Evolutionary conservation across 177 flowering plant genomes (phyloP), one percentile per base, ranked within the genome.

Genomic region (Telopea speciosissima): DNA sequence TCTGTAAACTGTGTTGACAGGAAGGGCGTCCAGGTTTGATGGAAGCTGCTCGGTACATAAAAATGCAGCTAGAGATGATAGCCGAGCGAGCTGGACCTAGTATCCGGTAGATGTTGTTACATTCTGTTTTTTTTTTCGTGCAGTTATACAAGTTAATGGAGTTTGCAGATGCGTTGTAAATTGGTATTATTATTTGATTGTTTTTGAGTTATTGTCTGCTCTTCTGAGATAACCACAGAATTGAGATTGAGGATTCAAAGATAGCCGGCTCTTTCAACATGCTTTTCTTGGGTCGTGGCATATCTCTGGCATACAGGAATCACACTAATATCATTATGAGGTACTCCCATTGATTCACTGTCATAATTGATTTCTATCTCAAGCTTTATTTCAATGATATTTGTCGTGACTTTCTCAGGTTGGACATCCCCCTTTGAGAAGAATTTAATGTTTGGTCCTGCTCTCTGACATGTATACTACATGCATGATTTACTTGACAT

Each of bases 201-300:
- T 14, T 24, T 52, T 26, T 19, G 42, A 33, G 59, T 71, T 17
- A 58, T n/a, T 54, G 17, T 24, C 69, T 49, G 7, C 25, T 60
- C 25, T 80, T 54, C 16, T 49, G 54, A 49, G 54, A 49, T 49
- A 49, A 68, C 68, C 75, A 79, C 90, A 95, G 99, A 79, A 80
- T 95, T 73, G 97, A 91, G 81, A 78, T 95, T 60, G 97, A 92
- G 75, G 96, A 92, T 75, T 78, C 76, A 2, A 58, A 75, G 72
- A 90, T 95, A 59, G 78, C 72, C 76, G 99, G 97, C 62, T 85
- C 99, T 22, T 95, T 95, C 83, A 92, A 82, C 81, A 91, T 95
- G 99, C 67, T 88, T 70, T 91, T 95, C 80, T 80, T 95, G 79
- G 92, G 94, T 52, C 83, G 81, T 72, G 85, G 97, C 80, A 82